Base-by-base conservation (phyloP, 257 asterid species). In the Forsythia viridissima region DNA sequence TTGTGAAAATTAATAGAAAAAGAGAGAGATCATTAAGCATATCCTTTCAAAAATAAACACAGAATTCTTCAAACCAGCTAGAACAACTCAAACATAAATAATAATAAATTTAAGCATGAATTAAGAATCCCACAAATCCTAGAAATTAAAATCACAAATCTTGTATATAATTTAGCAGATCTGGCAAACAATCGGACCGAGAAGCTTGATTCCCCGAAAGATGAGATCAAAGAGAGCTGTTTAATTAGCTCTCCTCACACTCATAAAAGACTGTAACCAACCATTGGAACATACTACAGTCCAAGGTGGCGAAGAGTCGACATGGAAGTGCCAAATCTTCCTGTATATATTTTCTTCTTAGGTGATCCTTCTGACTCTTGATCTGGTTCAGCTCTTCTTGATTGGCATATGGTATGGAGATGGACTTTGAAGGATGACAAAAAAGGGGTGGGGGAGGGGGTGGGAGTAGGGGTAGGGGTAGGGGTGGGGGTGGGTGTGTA, bases 131-230 rank as follows among this genome's bases (percentile, higher is more conserved):
- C 51, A 43, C 51, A 43, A 43, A 43, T 43, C 10, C 65, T n/a
- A 55, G 65, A 55, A 55, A 18, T 55, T 5, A 12, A 57, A 63
- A 30, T 24, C 70, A 63, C 16, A 63, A 63, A 63, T 63, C 38
- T 63, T 63, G 70, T 24, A 24, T 30, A 63, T 63, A 63, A 30
- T 63, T 24, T 63, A 63, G 39, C 70, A 63, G 70, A 63, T 63
- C 70, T 9, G 70, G 70, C 9, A 63, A 63, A 63, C 76, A 79
- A 76, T 83, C 89, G 89, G 89, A 86, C 89, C 89, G 80, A 44
- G 82, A 71, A 34, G 89, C 89, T 86, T 86, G 86, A 86, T 86
- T 86, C 89, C 89, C 89, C 80, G 10, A 30, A 52, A 78, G 55
- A 76, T 4, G 74, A 43, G 51, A 71, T 72, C 52, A 72, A 52